Base-by-base conservation (phyloP, 2,329 filamentous ascomycete species). In the Claviceps maximensis region DNA sequence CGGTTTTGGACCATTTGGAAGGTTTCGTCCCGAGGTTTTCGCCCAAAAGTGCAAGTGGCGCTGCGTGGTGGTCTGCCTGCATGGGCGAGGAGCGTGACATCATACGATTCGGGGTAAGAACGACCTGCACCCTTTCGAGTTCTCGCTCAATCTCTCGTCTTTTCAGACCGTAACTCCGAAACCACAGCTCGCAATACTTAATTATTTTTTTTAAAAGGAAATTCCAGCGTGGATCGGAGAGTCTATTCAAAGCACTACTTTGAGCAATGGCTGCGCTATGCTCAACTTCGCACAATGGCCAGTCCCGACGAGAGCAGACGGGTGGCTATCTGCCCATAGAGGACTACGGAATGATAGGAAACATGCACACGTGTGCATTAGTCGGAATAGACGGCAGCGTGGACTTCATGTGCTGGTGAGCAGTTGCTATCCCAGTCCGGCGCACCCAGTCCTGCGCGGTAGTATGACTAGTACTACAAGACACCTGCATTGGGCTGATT, bases 271-370 rank as follows among this genome's bases (percentile, higher is more conserved):
- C 67, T 29, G 58, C 62, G 40, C 62, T 66, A 47, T 63, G 61
- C 44, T 58, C 67, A 21, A 63, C 63, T 42, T 63, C 58, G 15
- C 61, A 67, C 54, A 67, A 64, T 41, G 64, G 63, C 12, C 59
- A 58, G 49, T 63, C 63, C 50, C 63, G 67, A 31, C 60, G 66
- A 25, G 58, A 60, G 25, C 67, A 70, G 64, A 62, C 65, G 50
- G 69, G 67, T 13, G 77, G 76, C 33, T 80, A 80, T 59, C 71
- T 79, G 29, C 77, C 77, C 47, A 86, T 88, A 58, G 85, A 89
- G 63, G 80, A 89, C 66, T 89, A 89, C 73, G 86, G 86, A 53
- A 77, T 89, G 67, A 87, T 89, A 60, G 86, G 86, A 25, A 88
- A 89, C 62, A 87, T 89, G 84, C 78, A 83, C 60, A 89, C 85